phyloP scores from a whole-genome alignment of 257 asterid species.

The Parsonsia alboflavescens region DNA sequence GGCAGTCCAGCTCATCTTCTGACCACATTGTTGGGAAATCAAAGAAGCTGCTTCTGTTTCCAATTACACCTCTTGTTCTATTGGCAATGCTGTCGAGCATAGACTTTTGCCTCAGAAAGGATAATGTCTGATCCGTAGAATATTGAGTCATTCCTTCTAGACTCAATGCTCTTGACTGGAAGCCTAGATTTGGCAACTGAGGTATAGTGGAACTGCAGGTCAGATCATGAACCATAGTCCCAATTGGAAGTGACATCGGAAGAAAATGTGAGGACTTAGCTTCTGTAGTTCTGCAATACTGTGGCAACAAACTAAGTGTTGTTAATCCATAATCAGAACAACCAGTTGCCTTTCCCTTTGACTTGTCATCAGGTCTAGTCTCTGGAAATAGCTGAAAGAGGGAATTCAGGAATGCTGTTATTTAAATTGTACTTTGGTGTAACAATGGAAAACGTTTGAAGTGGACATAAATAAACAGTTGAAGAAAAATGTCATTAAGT shows the following conservation, averaged over 20 bases:
- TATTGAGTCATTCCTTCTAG: slow-evolving; percentile 23
- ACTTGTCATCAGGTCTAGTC: slow-evolving; percentile 23
- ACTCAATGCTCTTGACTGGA: slow-evolving; percentile 36
- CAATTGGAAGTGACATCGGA: slow-evolving; percentile 30
- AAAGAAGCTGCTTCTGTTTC: slow-evolving; percentile 30
- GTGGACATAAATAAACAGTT: not conserved
- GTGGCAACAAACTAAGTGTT: slow-evolving; percentile 6
- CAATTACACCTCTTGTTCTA: slow-evolving; percentile 40
- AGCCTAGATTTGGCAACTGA: slow-evolving; percentile 28
- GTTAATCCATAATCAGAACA: slow-evolving; percentile 21
- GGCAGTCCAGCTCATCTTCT: slow-evolving; percentile 66
- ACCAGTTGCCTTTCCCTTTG: slow-evolving; percentile 15
- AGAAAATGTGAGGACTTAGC: slow-evolving; percentile 30
- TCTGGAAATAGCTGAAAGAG: slow-evolving; percentile 55
- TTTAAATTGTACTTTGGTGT: not conserved
- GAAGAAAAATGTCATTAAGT: not conserved
- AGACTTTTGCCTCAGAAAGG: slow-evolving; percentile 41
- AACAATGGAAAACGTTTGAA: not conserved
- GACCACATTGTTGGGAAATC: slow-evolving; percentile 49
- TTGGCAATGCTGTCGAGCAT: slow-evolving; percentile 42
- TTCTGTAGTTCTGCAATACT: slow-evolving; percentile 20
- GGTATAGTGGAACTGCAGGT: slow-evolving; percentile 21
- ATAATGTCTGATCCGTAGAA: slow-evolving; percentile 30
- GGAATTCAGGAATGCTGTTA: slow-evolving; percentile 9
- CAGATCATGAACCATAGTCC: slow-evolving; percentile 19